phyloP scores from a whole-genome alignment of 495 filamentous ascomycete genomes.

The Xylaria palmicola region DNA sequence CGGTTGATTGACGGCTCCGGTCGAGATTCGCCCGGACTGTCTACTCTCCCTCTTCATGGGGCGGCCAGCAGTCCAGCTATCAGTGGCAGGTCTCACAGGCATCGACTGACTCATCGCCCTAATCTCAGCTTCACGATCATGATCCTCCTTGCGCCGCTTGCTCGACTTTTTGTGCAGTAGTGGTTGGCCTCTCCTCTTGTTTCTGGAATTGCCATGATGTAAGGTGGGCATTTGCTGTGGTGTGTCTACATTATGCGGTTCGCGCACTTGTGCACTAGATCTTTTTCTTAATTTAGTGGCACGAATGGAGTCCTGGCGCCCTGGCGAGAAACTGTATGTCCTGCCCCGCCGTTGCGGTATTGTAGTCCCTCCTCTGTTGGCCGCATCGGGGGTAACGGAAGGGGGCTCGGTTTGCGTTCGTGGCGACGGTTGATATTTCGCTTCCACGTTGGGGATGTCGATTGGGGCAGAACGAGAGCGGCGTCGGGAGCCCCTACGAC shows the following conservation, averaged over 20 bases:
- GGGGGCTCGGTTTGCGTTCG: slow-evolving; percentile 42
- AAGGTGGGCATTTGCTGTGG: slow-evolving; percentile 61
- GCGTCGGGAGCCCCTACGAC: slow-evolving; percentile 60
- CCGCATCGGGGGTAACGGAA: slow-evolving; percentile 19
- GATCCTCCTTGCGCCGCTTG: slow-evolving; percentile 73
- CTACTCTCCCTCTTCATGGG: slow-evolving; percentile 64
- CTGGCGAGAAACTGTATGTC: slow-evolving; percentile 55
- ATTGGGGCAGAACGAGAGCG: slow-evolving; percentile 39
- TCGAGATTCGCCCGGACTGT: slow-evolving; percentile 54
- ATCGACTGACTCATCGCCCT: slow-evolving; percentile 74
- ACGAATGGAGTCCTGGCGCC: slow-evolving; percentile 46
- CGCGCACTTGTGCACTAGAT: slow-evolving; percentile 25
- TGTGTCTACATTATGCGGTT: slow-evolving; percentile 35
- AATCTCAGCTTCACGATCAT: slow-evolving; percentile 79
- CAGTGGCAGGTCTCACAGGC: slow-evolving; percentile 58
- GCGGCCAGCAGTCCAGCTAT: slow-evolving; percentile 46
- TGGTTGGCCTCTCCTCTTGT: slow-evolving; percentile 54
- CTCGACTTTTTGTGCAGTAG: slow-evolving; percentile 69
- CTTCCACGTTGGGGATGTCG: slow-evolving; percentile 30
- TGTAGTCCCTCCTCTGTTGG: slow-evolving; percentile 37
- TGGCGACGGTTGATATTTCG: slow-evolving; percentile 27
- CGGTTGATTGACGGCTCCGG: slow-evolving; percentile 57
- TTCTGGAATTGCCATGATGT: slow-evolving; percentile 43
- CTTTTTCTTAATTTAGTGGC: slow-evolving; percentile 32
- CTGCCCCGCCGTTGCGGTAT: slow-evolving; percentile 49